Percentiles rank a stretch among this genome's conserved stretches.
phyloP scores from a whole-genome alignment of 805 yeast genomes.

The Candida chauliodis region DNA sequence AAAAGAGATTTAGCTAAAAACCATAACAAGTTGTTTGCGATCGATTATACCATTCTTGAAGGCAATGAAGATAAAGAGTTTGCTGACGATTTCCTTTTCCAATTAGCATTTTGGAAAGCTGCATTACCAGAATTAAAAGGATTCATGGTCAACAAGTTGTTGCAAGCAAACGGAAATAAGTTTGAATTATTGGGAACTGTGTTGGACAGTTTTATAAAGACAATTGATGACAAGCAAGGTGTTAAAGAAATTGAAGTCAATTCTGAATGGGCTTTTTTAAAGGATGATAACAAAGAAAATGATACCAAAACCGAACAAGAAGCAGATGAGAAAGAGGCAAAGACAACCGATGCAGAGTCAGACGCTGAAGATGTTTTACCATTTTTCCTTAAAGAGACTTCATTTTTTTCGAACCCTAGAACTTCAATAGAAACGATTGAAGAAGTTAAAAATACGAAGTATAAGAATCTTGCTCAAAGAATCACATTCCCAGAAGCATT shows the following conservation, averaged over 20 bases:
- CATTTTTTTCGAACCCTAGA: conserved; percentile 64
- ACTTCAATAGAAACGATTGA: conserved; percentile 28
- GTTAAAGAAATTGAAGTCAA: conserved; percentile 34
- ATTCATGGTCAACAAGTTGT: conserved; percentile 69
- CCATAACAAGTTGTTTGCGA: conserved; percentile 47
- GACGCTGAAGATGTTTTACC: conserved; percentile 32
- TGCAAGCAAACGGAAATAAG: conserved; percentile 77
- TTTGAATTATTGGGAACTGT: conserved; percentile 77
- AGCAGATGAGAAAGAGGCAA: conserved; percentile 17
- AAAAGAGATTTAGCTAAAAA: conserved; percentile 52
- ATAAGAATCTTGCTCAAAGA: conserved; percentile 58
- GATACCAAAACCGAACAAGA: conserved; percentile 17
- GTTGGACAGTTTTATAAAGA: conserved; percentile 60
- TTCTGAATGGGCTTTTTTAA: conserved; percentile 33
- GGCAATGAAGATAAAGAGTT: conserved; percentile 67
- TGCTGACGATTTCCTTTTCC: conserved; percentile 68
- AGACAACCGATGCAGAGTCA: conserved; percentile 24
- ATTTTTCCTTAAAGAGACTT: conserved; percentile 56
- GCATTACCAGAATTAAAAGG: conserved; percentile 61
- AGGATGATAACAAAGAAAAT: conserved; percentile 32
- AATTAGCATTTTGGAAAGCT: conserved; percentile 75
- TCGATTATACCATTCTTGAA: conserved; percentile 63
- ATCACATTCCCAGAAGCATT: conserved; percentile 82
- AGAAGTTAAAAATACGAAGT: conserved; percentile 36
- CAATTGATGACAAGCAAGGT: conserved; percentile 45